phyloP scores from a whole-genome alignment of 331 rosid genomes.

The Erythrophleum ivorense region DNA sequence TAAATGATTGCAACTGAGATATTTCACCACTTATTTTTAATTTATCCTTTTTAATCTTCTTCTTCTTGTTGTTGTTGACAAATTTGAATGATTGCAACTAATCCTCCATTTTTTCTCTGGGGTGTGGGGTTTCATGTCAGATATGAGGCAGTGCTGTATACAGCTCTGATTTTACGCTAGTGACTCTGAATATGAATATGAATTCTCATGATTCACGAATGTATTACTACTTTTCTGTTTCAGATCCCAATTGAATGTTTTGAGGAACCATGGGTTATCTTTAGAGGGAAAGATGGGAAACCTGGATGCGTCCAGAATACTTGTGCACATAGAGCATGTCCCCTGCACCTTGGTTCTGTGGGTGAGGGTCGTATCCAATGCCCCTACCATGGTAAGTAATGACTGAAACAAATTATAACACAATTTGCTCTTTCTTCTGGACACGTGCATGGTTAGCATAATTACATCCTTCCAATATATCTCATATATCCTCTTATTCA shows the following conservation, averaged over 20 bases:
- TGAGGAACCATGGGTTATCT: conserved; percentile 95
- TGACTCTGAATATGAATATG: conserved; percentile 6
- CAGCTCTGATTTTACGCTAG: neutral
- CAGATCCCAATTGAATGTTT: conserved; percentile 94
- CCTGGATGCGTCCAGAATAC: conserved; percentile 97
- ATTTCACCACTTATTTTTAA: too few species aligned
- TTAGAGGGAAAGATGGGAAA: conserved; percentile 90
- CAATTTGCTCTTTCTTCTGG: neutral
- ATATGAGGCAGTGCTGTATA: conserved; percentile 5
- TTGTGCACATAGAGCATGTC: conserved; percentile 99
- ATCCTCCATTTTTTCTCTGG: neutral
- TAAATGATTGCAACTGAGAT: too few species aligned
- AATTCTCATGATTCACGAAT: conserved; percentile 38
- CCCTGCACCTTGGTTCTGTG: conserved; percentile 93
- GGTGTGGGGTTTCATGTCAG: neutral
- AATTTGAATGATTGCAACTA: too few species aligned
- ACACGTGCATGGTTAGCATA: neutral
- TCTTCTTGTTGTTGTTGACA: neutral
- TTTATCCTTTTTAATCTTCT: too few species aligned
- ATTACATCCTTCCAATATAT: neutral
- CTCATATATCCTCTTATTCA: conserved; percentile 1
- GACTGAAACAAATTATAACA: conserved; percentile 7
- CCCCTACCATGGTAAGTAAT: conserved; percentile 89
- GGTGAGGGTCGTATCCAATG: conserved; percentile 92
- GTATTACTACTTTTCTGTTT: conserved; percentile 42